These are phyloP conservation scores for Aquilaria yunnanensis DNA, from an alignment of 345 rosid genomes.

Conservation along the genomic window DNA sequence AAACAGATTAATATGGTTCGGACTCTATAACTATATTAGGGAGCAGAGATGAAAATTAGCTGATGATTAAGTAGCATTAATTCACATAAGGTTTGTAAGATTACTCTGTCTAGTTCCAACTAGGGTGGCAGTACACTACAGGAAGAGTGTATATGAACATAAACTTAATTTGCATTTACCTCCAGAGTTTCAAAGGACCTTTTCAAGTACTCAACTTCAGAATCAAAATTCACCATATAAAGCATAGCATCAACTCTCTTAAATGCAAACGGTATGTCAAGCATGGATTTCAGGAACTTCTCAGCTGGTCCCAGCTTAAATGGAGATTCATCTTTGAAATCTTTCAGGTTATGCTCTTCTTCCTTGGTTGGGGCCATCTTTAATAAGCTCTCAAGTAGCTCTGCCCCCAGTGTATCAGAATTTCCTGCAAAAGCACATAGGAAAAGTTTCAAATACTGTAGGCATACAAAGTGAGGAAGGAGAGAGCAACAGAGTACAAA, in stretches of 20 bases:
- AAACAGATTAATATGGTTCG: too few species aligned
- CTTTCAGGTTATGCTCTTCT: constrained; percentile 74
- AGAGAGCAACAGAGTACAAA: background rate
- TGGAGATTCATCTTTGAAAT: constrained; percentile 72
- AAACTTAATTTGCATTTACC: constrained; percentile 31
- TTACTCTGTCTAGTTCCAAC: too few species aligned
- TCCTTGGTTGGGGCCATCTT: constrained; percentile 97
- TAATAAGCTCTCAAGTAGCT: constrained; percentile 81
- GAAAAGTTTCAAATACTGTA: background rate
- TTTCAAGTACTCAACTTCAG: constrained; percentile 76
- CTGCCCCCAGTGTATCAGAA: constrained; percentile 78
- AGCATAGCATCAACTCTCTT: constrained; percentile 92
- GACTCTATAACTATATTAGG: too few species aligned
- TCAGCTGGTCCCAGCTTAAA: constrained; percentile 86
- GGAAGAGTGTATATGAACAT: background rate
- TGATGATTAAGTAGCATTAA: background rate
- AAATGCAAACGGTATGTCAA: constrained; percentile 82
- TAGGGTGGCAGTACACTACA: background rate
- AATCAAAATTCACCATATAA: constrained; percentile 76
- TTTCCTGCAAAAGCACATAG: constrained; percentile 46
- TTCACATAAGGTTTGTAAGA: background rate
- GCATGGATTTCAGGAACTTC: constrained; percentile 79
- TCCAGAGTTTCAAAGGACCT: constrained; percentile 69
- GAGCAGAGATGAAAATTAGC: background rate
- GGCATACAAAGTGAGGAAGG: background rate